A percentile compares a stretch with the other conserved stretches of the same genome.
Evolutionary conservation across 805 yeast species (phyloP).

Genomic region (Starmera quercuum): DNA sequence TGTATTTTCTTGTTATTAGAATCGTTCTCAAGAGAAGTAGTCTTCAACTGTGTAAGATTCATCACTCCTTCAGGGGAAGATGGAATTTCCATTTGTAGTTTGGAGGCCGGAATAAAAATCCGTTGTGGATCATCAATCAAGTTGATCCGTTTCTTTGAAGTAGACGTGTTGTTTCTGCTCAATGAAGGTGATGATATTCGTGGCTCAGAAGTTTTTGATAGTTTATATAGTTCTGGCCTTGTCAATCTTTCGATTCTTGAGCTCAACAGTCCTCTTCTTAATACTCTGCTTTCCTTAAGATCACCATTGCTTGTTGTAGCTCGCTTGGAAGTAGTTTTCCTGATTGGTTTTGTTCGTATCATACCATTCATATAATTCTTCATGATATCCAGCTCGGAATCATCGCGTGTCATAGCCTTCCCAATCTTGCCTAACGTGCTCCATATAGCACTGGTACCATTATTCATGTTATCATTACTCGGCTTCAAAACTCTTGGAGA

Average conservation of each 20-base stretch:
- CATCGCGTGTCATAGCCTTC: neutral
- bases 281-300: too few relatives aligned
- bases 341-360: slow-evolving; percentile 14
- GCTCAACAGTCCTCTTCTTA: too few relatives aligned
- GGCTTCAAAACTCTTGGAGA: slow-evolving; percentile 16
- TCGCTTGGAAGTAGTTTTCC: too few relatives aligned
- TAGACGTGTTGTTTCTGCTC: too few relatives aligned
- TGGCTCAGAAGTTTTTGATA: too few relatives aligned
- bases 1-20: neutral
- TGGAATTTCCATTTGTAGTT: slow-evolving; percentile 5
- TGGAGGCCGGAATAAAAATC: too few relatives aligned
- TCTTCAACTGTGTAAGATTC: neutral
- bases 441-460: slow-evolving; percentile 9
- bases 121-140: too few relatives aligned
- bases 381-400: slow-evolving; percentile 12
- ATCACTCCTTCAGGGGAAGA: slow-evolving; percentile 10
- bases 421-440: slow-evolving; percentile 11
- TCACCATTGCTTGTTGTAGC: too few relatives aligned
- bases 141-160: too few relatives aligned
- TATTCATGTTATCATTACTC: slow-evolving; percentile 3
- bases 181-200: too few relatives aligned
- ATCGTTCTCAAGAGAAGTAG: neutral
- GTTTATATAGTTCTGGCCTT: too few relatives aligned
- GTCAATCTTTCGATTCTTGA: too few relatives aligned
- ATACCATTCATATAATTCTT: slow-evolving; percentile 16